Conservation (phyloP, 2,329 filamentous ascomycete genomes). For the Colletotrichum sp. region DNA sequence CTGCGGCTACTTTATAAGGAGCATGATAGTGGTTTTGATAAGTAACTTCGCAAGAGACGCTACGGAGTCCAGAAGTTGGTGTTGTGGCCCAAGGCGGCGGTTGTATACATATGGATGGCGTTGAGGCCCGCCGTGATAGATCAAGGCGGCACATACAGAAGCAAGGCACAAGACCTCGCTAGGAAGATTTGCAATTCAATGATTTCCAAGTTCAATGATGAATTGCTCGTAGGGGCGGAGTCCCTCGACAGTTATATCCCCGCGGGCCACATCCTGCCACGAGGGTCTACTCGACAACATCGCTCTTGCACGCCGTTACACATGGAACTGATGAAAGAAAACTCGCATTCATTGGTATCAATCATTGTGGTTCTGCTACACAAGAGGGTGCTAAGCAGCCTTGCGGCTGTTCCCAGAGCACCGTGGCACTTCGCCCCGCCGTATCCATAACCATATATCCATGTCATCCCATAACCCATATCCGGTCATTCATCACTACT, state of each 20-base stretch:
- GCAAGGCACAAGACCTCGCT: neutral
- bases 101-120: conserved; percentile 11
- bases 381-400: neutral
- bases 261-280: neutral
- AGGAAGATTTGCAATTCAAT: neutral
- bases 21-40: neutral
- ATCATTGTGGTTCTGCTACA: neutral
- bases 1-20: conserved; percentile 57
- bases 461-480: conserved; percentile 9
- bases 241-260: neutral
- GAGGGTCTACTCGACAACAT: neutral
- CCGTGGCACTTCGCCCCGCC: neutral
- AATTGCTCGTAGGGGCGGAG: neutral
- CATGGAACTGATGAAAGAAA: neutral
- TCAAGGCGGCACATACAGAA: neutral
- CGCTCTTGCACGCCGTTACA: neutral
- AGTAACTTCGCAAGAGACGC: neutral
- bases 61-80: neutral
- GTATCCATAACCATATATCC: conserved; percentile 3
- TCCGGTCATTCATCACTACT: conserved; percentile 10
- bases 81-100: neutral
- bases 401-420: neutral
- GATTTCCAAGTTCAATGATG: neutral
- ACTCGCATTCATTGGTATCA: neutral
- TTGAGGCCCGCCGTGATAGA: conserved; percentile 4